Percentiles rank a stretch among this genome's conserved stretches.
Conservation (phyloP, 1,139 yeast species). For the Yamadazyma blattariae region DNA sequence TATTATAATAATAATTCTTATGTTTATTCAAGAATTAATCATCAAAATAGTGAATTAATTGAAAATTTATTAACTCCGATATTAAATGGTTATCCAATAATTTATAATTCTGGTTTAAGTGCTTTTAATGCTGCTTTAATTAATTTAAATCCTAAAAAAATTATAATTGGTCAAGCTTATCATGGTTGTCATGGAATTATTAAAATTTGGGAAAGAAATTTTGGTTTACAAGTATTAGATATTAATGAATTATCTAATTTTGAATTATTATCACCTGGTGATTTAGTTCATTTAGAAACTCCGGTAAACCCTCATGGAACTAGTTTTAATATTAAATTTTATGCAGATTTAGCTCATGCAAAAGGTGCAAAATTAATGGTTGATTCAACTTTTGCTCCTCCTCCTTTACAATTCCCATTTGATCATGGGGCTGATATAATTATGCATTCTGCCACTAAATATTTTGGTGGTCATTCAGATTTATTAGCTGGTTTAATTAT, state of each 20-base stretch:
- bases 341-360: slow-evolving; percentile 59
- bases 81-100: slow-evolving; percentile 55
- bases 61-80: slow-evolving; percentile 66
- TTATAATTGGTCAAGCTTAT: slow-evolving; percentile 78
- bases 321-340: slow-evolving; percentile 55
- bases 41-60: slow-evolving; percentile 66
- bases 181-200: slow-evolving; percentile 81
- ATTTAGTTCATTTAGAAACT: slow-evolving; percentile 78
- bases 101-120: slow-evolving; percentile 75
- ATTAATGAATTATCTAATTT: slow-evolving; percentile 39
- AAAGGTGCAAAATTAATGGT: slow-evolving; percentile 55
- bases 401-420: slow-evolving; percentile 82
- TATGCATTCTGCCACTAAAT: slow-evolving; percentile 89
- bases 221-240: slow-evolving; percentile 54
- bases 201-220: slow-evolving; percentile 57
- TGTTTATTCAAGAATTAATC: slow-evolving; percentile 68
- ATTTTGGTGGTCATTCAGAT: slow-evolving; percentile 94
- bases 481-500: slow-evolving; percentile 76
- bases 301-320: slow-evolving; percentile 86
- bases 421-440: slow-evolving; percentile 77
- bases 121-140: slow-evolving; percentile 79
- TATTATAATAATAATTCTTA: slow-evolving; percentile 20
- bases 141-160: slow-evolving; percentile 66
- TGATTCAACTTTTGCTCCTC: slow-evolving; percentile 93
- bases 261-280: slow-evolving; percentile 57